A percentile compares a stretch with the other conserved stretches of the same genome.
These are phyloP conservation scores for Adansonia digitata DNA, from an alignment of 345 rosid species.

Conservation along the genomic window DNA sequence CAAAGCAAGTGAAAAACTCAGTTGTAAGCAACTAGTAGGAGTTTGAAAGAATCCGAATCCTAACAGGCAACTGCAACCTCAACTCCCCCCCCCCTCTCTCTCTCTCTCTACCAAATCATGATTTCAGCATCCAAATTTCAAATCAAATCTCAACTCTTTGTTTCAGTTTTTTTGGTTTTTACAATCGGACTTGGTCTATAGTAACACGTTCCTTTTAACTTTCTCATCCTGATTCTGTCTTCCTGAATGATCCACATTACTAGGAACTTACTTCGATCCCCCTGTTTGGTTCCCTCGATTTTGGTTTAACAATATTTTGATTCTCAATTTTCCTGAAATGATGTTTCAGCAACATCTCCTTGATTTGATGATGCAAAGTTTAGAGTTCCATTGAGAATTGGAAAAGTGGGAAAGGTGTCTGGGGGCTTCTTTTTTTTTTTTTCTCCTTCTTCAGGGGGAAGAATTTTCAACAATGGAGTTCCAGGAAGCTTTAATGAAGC, in stretches of 20 bases:
- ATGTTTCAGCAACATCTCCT: slow-evolving; percentile 16
- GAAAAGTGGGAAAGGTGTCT: too few relatives aligned
- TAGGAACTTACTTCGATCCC: background rate
- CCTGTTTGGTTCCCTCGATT: background rate
- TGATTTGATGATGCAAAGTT: background rate
- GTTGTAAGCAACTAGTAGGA: too few relatives aligned
- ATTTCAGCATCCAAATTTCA: background rate
- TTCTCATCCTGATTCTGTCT: background rate
- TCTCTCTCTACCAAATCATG: background rate
- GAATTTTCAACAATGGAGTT: slow-evolving; percentile 33
- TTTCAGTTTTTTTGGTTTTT: background rate
- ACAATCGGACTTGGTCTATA: slow-evolving; percentile 3
- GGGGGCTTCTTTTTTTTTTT: too few relatives aligned
- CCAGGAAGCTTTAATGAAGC: slow-evolving; percentile 41
- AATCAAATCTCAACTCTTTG: background rate
- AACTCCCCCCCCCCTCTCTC: background rate
- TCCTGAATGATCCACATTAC: background rate
- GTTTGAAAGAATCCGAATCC: background rate
- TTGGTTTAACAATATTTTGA: background rate
- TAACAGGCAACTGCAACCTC: slow-evolving; percentile 1
- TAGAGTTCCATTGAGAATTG: background rate
- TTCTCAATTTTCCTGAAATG: background rate
- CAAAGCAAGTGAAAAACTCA: background rate
- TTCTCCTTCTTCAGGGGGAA: too few relatives aligned
- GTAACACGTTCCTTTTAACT: background rate